phyloP scores from a whole-genome alignment of 306 rosid species.

The Begonia loranthoides region DNA sequence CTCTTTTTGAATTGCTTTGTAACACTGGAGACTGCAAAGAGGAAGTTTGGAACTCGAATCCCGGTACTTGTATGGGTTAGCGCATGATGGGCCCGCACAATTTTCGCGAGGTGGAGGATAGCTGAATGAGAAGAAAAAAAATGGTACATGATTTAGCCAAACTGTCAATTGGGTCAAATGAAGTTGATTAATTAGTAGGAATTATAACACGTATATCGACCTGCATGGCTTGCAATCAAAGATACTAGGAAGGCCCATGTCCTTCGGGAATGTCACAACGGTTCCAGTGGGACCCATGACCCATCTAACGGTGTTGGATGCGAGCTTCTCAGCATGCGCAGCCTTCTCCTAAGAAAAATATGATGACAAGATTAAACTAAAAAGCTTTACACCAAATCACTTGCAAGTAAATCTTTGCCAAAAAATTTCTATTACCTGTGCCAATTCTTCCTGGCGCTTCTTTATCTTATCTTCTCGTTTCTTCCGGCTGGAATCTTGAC shows the following conservation, averaged over 20 bases:
- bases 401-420: neutral
- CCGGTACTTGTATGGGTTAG: constrained; percentile 71
- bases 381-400: neutral
- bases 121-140: constrained; percentile 24
- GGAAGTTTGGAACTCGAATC: constrained; percentile 80
- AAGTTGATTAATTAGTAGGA: neutral
- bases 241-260: constrained; percentile 70
- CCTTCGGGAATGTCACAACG: constrained; percentile 52
- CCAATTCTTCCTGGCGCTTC: constrained; percentile 88
- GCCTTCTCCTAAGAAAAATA: constrained; percentile 58
- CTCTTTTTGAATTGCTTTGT: constrained; percentile 52
- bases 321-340: constrained; percentile 47
- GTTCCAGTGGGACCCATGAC: constrained; percentile 70
- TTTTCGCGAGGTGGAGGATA: constrained; percentile 84
- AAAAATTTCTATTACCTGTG: constrained; percentile 43
- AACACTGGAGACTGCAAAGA: constrained; percentile 87
- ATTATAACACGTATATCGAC: constrained; percentile 4
- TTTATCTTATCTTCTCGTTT: constrained; percentile 77
- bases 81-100: constrained; percentile 70
- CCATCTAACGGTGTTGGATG: constrained; percentile 57
- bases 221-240: constrained; percentile 34
- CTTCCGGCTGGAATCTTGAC: constrained; percentile 93
- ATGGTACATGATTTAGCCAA: neutral
- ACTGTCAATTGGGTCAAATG: too few relatives aligned
- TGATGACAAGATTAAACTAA: constrained; percentile 1